Evolutionary conservation across 2,329 filamentous ascomycete species (phyloP), one percentile per base, ranked within the genome.

Genomic region (Aspergillus pseudonomiae): DNA sequence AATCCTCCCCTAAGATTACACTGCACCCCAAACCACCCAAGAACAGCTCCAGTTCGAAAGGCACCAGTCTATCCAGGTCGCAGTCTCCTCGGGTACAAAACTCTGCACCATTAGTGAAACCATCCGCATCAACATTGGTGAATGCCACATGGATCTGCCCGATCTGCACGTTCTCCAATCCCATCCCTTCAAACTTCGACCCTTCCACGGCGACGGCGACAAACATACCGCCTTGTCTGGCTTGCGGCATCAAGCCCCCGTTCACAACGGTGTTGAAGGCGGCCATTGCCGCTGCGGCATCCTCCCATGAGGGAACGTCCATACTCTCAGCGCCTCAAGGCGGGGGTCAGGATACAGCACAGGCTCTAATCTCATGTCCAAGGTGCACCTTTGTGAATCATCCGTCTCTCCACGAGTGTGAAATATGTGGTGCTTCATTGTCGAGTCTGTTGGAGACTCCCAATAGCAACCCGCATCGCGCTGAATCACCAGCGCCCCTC

Each of bases 351-450:
- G 28, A 32, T 52, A 12, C 48, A n/a, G 16, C 10, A 32, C 28
- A 32, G 30, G 12, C 48, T 32, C 59, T 59, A 34, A 67, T 62
- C 34, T 73, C 78, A 60, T 99, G 95, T 72, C 92, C 93, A 9
- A 85, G 95, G 65, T 99, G 95, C 75, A 99, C 95, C 1, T 98
- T 98, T 73, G 84, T 90, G 45, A 99, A 99, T 70, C 93, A 98
- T 74, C 92, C 93, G 1, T 97, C 92, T 3, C 80, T 99, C 14
- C 80, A 88, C 14, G 87, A 89, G 6, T 99, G 95, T 73, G 95
- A 99, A 78, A 93, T 99, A 59, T 99, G 95, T 72, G 92, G 92
- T 14, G 92, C 90, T 0, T 86, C 92, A 9, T 81, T 97, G 4
- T 68, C 84, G 82, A 66, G 81, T 82, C 59, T 71, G 81, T 32